A percentile compares a stretch with the other conserved stretches of the same genome.
Conservation (phyloP, 2,329 filamentous ascomycete species). For the Diaporthe sp. region DNA sequence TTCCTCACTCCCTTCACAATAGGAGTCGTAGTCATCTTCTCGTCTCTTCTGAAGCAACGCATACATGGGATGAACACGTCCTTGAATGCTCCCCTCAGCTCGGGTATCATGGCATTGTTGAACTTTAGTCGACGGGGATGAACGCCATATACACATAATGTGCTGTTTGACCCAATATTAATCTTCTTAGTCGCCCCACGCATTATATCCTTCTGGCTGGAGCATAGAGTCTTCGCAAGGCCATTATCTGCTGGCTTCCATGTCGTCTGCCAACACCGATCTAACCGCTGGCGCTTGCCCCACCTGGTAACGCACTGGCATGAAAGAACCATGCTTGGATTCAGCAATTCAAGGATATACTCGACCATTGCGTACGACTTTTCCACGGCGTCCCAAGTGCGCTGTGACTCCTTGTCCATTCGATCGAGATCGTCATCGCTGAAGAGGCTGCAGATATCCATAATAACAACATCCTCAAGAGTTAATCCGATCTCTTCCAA, state of each 20-base stretch:
- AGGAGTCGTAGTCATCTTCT: no score
- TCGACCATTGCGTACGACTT: constrained; percentile 13
- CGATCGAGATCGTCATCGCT: neutral
- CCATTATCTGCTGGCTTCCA: neutral
- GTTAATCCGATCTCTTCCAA: neutral
- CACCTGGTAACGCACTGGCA: constrained; percentile 16
- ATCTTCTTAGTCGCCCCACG: neutral
- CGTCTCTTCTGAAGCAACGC: neutral
- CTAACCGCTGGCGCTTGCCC: neutral
- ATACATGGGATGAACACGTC: constrained; percentile 16
- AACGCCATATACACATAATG: neutral
- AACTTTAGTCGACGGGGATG: neutral
- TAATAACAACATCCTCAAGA: neutral
- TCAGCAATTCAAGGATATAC: neutral
- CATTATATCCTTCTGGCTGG: neutral
- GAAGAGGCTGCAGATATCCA: constrained; percentile 9
- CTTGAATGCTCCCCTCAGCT: constrained; percentile 3
- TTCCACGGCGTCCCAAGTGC: neutral
- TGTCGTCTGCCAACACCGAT: neutral
- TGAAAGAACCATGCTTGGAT: neutral
- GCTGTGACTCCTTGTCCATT: neutral
- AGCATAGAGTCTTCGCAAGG: neutral
- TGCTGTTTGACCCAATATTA: neutral
- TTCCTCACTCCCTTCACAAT: no score
- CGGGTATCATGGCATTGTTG: neutral